Evolutionary conservation across 306 rosid genomes (phyloP).

Genomic region (Fragaria ananassa): DNA sequence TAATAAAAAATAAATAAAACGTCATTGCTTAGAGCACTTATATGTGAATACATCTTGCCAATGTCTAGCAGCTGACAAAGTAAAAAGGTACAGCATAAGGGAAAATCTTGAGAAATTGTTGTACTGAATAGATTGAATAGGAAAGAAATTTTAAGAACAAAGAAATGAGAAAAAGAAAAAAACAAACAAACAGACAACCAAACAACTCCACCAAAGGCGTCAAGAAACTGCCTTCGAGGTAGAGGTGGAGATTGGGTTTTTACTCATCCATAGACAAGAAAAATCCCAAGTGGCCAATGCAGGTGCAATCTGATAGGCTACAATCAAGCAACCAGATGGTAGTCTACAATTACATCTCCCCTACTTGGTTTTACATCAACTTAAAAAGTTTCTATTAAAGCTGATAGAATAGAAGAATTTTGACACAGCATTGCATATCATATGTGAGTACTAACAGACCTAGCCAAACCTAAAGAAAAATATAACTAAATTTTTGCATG

Average conservation of each 20-base stretch:
- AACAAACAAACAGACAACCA: background rate
- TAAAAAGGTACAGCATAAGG: background rate
- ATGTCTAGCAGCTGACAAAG: slow-evolving; percentile 18
- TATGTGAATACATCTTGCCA: slow-evolving; percentile 16
- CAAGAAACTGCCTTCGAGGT: background rate
- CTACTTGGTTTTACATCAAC: background rate
- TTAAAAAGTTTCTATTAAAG: background rate
- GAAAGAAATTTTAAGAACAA: background rate
- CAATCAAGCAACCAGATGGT: background rate
- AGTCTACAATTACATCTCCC: background rate
- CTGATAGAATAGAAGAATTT: background rate
- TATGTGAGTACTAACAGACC: background rate
- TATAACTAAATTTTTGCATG: too few species aligned
- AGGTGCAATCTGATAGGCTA: background rate
- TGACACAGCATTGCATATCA: background rate
- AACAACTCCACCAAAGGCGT: background rate
- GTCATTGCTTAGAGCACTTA: slow-evolving; percentile 8
- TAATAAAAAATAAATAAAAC: slow-evolving; percentile 5
- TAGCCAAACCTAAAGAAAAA: background rate
- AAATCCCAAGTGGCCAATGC: background rate
- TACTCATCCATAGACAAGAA: background rate
- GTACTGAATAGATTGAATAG: background rate
- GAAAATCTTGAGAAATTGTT: too few species aligned
- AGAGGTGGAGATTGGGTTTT: background rate
- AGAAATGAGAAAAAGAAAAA: background rate